Percentiles rank a stretch among this genome's conserved stretches.
phyloP scores from a whole-genome alignment of 768 basidiomycete genomes.

The Tulasnella sp. region DNA sequence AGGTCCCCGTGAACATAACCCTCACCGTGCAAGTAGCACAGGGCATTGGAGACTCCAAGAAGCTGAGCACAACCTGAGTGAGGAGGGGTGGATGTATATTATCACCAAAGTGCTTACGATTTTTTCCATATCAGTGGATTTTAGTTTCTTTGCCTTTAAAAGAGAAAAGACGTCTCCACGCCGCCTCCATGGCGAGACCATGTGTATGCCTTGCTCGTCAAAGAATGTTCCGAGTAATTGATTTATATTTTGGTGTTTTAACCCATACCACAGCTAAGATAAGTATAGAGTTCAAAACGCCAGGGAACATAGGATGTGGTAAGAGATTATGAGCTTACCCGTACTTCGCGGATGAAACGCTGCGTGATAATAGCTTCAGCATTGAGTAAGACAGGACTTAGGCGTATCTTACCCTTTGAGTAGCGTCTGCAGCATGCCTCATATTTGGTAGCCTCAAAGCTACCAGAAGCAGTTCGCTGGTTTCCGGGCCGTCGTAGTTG shows the following conservation, averaged over 20 bases:
- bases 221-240: conserved; percentile 8
- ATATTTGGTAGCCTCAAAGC: not conserved
- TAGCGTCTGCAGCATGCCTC: not conserved
- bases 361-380: not conserved
- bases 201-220: not conserved
- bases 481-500: not conserved
- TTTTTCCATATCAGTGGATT: not conserved
- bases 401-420: not conserved
- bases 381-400: not conserved
- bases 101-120: conserved; percentile 4
- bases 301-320: not conserved
- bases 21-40: not conserved
- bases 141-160: not conserved
- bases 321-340: not conserved
- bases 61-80: not conserved
- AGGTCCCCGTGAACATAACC: conserved; percentile 11
- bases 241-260: conserved; percentile 4
- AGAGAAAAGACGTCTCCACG: not conserved
- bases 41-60: not conserved
- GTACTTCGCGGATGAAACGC: conserved; percentile 3
- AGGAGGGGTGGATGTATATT: not conserved
- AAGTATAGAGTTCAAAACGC: no score
- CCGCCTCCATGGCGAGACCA: conserved; percentile 21
- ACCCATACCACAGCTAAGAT: not conserved
- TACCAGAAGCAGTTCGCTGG: not conserved